Percentiles rank a stretch among this genome's conserved stretches.
Evolutionary conservation across 345 rosid genomes (phyloP).

Genomic region (Populus euphratica): DNA sequence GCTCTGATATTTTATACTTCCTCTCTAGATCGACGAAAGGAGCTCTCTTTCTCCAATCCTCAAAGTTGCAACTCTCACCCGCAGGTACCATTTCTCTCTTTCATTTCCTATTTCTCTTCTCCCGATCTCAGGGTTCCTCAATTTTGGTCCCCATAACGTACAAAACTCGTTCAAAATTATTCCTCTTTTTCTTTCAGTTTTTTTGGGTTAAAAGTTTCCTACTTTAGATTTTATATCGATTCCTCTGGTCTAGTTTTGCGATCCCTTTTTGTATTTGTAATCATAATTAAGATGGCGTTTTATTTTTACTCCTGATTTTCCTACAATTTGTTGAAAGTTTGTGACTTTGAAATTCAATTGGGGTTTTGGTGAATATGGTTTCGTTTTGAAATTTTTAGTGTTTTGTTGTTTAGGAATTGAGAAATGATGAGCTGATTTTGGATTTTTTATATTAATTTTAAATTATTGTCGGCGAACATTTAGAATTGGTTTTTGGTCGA

Average conservation of each 20-base stretch:
- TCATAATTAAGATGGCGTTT: background rate
- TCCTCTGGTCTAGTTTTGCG: background rate
- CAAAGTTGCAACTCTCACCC: background rate
- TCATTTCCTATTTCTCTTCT: background rate
- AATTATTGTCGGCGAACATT: background rate
- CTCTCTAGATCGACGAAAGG: background rate
- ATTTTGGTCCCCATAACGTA: background rate
- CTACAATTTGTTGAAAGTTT: background rate
- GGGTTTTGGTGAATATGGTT: background rate
- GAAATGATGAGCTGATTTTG: background rate
- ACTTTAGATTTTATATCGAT: background rate
- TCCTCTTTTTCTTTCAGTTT: no score
- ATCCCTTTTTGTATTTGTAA: background rate
- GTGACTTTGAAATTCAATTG: background rate
- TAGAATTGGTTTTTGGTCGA: background rate
- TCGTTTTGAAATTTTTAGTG: background rate
- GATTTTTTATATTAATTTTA: background rate
- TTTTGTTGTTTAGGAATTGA: background rate
- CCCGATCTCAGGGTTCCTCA: background rate
- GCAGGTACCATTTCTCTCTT: background rate
- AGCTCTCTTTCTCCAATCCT: background rate
- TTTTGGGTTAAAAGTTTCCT: background rate
- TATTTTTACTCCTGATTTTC: background rate
- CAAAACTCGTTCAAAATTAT: background rate
- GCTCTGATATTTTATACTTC: background rate